Evolutionary conservation across 305 asterid genomes (phyloP), one percentile per base, ranked within the genome.

Genomic region (Petunia hybrid): DNA sequence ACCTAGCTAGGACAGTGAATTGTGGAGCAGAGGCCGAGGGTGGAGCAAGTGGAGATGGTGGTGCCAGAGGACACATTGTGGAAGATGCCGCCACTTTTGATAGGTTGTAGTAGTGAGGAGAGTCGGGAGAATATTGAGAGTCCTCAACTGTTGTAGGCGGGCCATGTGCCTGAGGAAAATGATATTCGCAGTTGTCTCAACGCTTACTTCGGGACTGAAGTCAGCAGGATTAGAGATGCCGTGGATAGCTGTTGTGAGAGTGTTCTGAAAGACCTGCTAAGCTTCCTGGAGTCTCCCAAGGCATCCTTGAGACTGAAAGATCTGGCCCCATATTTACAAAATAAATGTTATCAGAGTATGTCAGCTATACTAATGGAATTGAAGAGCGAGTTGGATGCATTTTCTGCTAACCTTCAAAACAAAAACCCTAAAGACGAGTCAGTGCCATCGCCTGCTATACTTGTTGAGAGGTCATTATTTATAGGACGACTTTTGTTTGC

Each of bases 401-500:
- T 96, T 51, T 87, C 89, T 80, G 40, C 82, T 65, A 86, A 81
- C 82, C 87, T 94, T 85, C 88, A 89, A 83, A 88, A 84, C 75
- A 83, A 83, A 86, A 88, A 81, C 36, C 87, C 86, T 61, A 89
- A 83, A 64, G 89, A 75, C n/a, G 87, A 83, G 73, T 87, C 91
- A 73, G 59, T 87, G 51, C 88, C 85, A 71, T 82, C 94, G 16
- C 92, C 95, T 84, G 84, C 91, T 82, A 86, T 93, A 85, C 87
- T 92, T 80, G 97, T 94, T 77, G 98, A 94, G 89, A 91, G 97
- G 87, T 88, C 98, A 55, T 86, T 96, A 84, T 93, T 94, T 85
- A 90, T 94, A 69, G 98, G 99, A 62, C 90, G 98, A 79, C 98
- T 96, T 83, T 83, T 94, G 82, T 96, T 92, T 90, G 98, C 98